Evolutionary conservation across 2,329 filamentous ascomycete species (phyloP).

Genomic region (Rhinocladiella similis): DNA sequence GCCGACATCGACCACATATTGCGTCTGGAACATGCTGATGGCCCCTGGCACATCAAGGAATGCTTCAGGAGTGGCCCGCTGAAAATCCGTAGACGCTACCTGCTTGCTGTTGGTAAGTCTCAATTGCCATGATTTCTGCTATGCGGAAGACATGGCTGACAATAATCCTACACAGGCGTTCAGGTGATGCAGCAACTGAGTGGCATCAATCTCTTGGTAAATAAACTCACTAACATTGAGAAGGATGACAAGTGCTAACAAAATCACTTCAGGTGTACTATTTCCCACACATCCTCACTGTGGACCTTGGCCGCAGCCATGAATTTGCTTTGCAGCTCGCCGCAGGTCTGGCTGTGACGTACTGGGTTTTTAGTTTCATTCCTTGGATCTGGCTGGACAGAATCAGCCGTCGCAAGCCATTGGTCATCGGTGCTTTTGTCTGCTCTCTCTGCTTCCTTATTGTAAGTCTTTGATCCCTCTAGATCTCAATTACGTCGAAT

Average conservation of each 20-base stretch:
- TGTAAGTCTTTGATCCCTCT: neutral
- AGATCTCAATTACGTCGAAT: no score
- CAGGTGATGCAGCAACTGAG: conserved; percentile 55
- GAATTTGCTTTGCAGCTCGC: neutral
- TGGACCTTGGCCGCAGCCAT: neutral
- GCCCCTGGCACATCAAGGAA: conserved; percentile 30
- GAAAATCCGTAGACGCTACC: conserved; percentile 55
- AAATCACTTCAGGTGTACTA: conserved; percentile 2
- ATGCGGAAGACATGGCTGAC: neutral
- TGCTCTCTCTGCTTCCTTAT: conserved; percentile 4
- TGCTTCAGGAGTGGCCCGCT: conserved; percentile 58
- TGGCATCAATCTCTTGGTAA: conserved; percentile 43
- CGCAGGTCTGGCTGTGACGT: conserved; percentile 1
- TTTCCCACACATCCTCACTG: neutral
- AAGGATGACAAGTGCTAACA: no score
- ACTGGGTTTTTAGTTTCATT: conserved; percentile 6
- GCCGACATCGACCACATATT: neutral
- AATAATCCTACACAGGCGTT: conserved; percentile 27
- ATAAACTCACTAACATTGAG: no score
- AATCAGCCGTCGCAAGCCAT: neutral
- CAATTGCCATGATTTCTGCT: neutral
- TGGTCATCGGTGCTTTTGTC: neutral
- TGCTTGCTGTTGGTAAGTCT: conserved; percentile 50
- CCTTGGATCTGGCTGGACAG: neutral
- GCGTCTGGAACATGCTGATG: neutral